phyloP scores from a whole-genome alignment of 148 eudicot genomes.

The Cornus kousa region DNA sequence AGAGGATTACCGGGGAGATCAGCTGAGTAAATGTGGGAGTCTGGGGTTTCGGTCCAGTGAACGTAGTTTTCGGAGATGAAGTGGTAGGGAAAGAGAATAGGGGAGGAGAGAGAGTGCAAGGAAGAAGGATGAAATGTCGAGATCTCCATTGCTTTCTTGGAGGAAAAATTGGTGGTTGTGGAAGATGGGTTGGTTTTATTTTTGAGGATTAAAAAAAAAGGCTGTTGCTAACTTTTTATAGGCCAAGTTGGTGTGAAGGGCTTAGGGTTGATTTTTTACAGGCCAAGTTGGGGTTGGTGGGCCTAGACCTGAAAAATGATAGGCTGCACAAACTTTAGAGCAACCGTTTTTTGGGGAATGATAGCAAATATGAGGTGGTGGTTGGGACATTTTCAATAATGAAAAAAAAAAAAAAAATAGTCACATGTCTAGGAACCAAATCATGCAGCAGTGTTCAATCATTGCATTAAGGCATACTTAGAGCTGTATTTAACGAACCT shows the following conservation, averaged over 20 bases:
- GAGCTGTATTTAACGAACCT: too few relatives aligned
- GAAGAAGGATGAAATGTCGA: constrained; percentile 39
- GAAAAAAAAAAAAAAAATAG: background rate
- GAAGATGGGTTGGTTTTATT: background rate
- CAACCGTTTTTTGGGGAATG: too few relatives aligned
- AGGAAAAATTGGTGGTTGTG: background rate
- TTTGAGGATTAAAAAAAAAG: background rate
- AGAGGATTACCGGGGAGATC: constrained; percentile 51
- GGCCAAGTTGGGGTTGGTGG: constrained; percentile 9
- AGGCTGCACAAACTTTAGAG: background rate
- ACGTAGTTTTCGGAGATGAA: constrained; percentile 60
- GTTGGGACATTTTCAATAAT: background rate
- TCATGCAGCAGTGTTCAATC: too few relatives aligned
- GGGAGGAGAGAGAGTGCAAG: constrained; percentile 32
- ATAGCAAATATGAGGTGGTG: background rate
- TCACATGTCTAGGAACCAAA: too few relatives aligned
- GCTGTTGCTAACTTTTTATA: background rate
- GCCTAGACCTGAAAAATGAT: background rate
- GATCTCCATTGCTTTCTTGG: constrained; percentile 45
- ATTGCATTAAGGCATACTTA: too few relatives aligned
- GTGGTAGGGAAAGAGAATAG: constrained; percentile 36
- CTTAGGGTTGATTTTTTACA: background rate
- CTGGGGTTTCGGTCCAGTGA: constrained; percentile 72
- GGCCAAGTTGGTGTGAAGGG: constrained; percentile 2
- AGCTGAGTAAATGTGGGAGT: constrained; percentile 71